Evolutionary conservation across 768 basidiomycete genomes (phyloP).

Genomic region (Lactifluus rugatus): DNA sequence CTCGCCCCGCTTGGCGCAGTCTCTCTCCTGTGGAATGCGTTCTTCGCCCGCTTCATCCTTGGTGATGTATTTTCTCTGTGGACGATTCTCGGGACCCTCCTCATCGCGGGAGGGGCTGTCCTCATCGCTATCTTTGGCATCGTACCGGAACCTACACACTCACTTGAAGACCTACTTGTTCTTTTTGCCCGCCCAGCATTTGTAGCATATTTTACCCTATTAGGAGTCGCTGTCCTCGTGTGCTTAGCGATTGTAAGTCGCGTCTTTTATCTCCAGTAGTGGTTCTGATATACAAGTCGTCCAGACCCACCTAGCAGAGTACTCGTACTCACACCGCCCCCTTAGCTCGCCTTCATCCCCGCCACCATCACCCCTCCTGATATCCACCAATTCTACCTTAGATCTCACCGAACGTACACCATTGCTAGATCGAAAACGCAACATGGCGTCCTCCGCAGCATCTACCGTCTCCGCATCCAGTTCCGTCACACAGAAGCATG

Average conservation of each 20-base stretch:
- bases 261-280: neutral
- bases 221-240: conserved; percentile 49
- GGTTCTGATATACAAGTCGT: neutral
- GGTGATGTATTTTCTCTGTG: conserved; percentile 79
- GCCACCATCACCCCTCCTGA: conserved; percentile 24
- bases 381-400: conserved; percentile 21
- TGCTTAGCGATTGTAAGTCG: conserved; percentile 54
- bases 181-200: conserved; percentile 73
- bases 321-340: conserved; percentile 38
- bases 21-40: conserved; percentile 88
- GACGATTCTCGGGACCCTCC: conserved; percentile 77
- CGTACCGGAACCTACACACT: conserved; percentile 79
- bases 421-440: conserved; percentile 36
- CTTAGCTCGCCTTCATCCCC: conserved; percentile 30
- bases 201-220: conserved; percentile 68
- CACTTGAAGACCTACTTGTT: conserved; percentile 71
- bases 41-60: conserved; percentile 77
- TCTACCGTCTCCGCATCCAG: conserved; percentile 21
- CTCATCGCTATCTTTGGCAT: conserved; percentile 89
- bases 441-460: conserved; percentile 27
- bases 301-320: conserved; percentile 70
- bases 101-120: conserved; percentile 83
- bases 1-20: conserved; percentile 90
- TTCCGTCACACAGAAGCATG: conserved; percentile 19
- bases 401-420: conserved; percentile 44